phyloP scores from a whole-genome alignment of 225 moss, liverwort and hornwort genomes.

The Physcomitrellopsis africana region DNA sequence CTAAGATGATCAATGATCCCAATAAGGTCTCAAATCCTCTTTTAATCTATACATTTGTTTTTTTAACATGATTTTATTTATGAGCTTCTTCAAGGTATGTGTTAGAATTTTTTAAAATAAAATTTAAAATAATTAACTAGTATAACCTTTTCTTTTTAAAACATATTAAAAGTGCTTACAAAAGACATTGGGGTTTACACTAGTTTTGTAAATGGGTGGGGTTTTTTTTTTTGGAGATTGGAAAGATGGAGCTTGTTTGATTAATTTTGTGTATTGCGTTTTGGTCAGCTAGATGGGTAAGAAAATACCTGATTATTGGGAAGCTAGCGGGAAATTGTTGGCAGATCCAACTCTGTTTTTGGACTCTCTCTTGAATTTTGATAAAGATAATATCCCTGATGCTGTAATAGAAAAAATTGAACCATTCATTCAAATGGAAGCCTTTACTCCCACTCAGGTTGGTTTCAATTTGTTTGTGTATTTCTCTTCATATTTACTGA shows the following conservation, averaged over 20 bases:
- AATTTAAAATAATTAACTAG: too few relatives aligned
- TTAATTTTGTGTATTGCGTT: too few relatives aligned
- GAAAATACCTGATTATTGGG: conserved; percentile 96
- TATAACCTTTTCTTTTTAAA: too few relatives aligned
- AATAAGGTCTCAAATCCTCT: conserved; percentile 51
- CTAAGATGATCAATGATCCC: conserved; percentile 84
- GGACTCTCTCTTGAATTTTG: conserved; percentile 84
- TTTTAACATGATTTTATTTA: too few relatives aligned
- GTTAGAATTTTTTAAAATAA: too few relatives aligned
- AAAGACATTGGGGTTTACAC: too few relatives aligned
- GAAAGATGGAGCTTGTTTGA: too few relatives aligned
- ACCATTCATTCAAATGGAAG: conserved; percentile 83
- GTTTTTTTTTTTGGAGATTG: too few relatives aligned
- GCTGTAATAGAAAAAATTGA: conserved; percentile 82
- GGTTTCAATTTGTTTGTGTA: background rate
- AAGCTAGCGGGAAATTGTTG: conserved; percentile 77
- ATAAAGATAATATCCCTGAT: conserved; percentile 85
- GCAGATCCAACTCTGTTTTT: conserved; percentile 82
- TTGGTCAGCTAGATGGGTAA: conserved; percentile 65
- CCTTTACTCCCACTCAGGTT: conserved; percentile 89
- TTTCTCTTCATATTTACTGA: background rate
- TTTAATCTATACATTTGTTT: too few relatives aligned
- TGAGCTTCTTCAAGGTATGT: too few relatives aligned
- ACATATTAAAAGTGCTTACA: too few relatives aligned
- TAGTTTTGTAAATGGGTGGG: too few relatives aligned